Conservation (phyloP, 345 rosid species). For the Crucihimalaya himalaica region DNA sequence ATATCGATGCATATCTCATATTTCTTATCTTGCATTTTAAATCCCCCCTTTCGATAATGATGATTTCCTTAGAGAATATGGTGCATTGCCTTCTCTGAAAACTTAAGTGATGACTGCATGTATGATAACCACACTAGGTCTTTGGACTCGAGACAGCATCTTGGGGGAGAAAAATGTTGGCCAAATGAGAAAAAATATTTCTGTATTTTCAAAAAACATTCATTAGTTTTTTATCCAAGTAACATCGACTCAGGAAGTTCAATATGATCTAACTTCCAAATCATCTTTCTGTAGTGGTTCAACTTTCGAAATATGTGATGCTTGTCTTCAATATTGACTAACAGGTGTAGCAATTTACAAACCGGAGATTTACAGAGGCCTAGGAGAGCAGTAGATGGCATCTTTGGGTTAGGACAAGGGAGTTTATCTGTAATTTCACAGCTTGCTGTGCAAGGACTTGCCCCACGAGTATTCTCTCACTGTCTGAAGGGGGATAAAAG, state of each 20-base stretch:
- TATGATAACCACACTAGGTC: not conserved
- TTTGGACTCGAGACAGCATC: constrained; percentile 1
- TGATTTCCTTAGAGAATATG: not conserved
- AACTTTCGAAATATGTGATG: constrained; percentile 12
- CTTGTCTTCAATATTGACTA: constrained; percentile 25
- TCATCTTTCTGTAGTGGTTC: not conserved
- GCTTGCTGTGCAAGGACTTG: constrained; percentile 66
- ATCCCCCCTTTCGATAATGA: not conserved
- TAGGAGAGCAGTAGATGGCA: constrained; percentile 90
- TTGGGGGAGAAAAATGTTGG: not conserved
- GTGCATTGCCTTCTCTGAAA: not conserved
- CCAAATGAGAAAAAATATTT: not conserved
- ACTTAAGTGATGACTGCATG: not conserved
- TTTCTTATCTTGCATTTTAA: constrained; percentile 2
- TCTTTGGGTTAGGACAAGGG: constrained; percentile 92
- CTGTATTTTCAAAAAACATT: not conserved
- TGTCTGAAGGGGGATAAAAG: constrained; percentile 74
- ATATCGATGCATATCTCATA: not conserved
- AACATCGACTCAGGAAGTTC: not conserved
- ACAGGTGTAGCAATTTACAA: constrained; percentile 80
- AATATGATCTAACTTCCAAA: not conserved
- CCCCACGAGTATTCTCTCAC: constrained; percentile 87
- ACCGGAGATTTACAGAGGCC: constrained; percentile 80
- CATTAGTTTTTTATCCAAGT: not conserved
- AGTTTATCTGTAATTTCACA: constrained; percentile 84